Conservation (phyloP, 306 rosid species). For the Quercus cerris region DNA sequence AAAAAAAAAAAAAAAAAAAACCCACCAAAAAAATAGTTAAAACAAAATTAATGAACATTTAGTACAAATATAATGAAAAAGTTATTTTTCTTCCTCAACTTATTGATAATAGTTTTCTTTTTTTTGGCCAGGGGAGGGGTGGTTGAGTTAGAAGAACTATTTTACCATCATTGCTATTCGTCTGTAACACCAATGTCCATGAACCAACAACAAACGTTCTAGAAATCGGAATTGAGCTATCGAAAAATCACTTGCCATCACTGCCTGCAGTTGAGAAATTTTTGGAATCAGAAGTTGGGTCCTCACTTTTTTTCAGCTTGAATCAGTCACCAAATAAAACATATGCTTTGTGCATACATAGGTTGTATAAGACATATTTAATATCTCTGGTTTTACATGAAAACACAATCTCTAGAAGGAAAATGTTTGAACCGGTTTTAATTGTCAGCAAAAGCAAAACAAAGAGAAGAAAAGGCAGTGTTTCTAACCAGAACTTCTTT, state of each 20-base stretch:
- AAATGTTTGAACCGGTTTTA: not conserved
- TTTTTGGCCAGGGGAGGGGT: not conserved
- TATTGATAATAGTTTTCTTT: not conserved
- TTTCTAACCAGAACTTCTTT: not conserved
- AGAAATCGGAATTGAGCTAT: constrained; percentile 76
- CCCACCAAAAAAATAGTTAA: not conserved
- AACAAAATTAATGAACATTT: not conserved
- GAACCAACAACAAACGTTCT: constrained; percentile 84
- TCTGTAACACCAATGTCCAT: constrained; percentile 94
- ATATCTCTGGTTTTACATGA: not conserved
- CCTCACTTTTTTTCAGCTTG: not conserved
- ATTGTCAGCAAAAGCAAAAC: not conserved
- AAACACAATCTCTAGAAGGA: not conserved
- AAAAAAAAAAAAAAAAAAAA: not conserved
- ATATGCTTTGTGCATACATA: too few relatives aligned
- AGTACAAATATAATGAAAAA: not conserved
- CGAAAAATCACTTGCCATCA: constrained; percentile 91
- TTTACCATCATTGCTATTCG: constrained; percentile 91
- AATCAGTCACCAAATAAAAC: not conserved
- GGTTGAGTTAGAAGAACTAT: not conserved
- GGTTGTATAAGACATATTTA: not conserved
- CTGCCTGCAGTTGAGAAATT: constrained; percentile 56
- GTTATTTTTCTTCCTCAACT: not conserved
- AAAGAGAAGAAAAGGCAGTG: not conserved
- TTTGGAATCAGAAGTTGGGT: constrained; percentile 16